Evolutionary conservation across 331 rosid genomes (phyloP), one percentile per base, ranked within the genome.

Genomic region (Cucumis variabilis): DNA sequence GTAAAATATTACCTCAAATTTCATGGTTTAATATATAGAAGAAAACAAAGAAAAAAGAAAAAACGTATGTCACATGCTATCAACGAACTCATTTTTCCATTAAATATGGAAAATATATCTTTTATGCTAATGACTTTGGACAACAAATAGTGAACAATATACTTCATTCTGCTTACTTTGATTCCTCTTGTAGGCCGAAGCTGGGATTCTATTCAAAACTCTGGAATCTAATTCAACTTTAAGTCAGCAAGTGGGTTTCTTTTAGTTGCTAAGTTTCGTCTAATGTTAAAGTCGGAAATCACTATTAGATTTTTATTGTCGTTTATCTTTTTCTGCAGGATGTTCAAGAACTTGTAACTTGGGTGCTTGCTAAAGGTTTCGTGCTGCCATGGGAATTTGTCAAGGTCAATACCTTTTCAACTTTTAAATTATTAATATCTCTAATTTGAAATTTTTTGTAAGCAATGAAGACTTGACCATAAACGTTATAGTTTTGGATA

Each of bases 381-480:
- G 94, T 96, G 98, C 99, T 99, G 0, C 89, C 98, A 2, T 97
- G 99, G 99, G 95, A 92, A 88, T 97, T 97, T 87, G 92, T 97
- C 33, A 97, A 94, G 98, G 99, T 96, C 82, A 65, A 73, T 37
- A 68, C 80, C 25, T 33, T 62, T 50, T 51, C 37, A 7, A 21
- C 19, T 69, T 58, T 60, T 20, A 12, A 66, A 66, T 5, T 81
- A n/a, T 82, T 81, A 24, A 10, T 78, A 51, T 51, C n/a, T 51
- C 66, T 78, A 50, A 24, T 66, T 78, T 78, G 68, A 77, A 79
- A 16, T 53, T 67, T 66, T 55, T 60, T 65, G 86, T 84, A 87
- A 53, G 67, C 44, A 51, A 51, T 3, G 25, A 17, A 58, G 30
- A 27, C 21, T 23, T 79, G 25, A 79, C 67, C 44, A 79, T 53